Evolutionary conservation across 805 yeast species (phyloP), one percentile per base, ranked within the genome.

Genomic region (Cyberlindnera xylosilytica): DNA sequence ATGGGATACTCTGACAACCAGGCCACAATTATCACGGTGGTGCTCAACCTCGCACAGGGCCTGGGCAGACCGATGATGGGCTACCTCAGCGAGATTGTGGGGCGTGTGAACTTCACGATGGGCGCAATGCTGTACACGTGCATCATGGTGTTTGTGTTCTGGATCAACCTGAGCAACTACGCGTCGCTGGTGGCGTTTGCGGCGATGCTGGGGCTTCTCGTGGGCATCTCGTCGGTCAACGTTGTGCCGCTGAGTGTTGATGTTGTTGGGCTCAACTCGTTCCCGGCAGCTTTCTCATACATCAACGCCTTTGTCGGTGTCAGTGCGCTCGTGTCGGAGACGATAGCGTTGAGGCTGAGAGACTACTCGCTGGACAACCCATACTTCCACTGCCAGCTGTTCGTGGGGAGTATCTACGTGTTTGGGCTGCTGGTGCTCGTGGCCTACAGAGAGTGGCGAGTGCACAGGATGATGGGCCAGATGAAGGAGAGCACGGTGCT

Each of bases 311-410:
- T 51, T 13, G 59, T 61, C 23, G 62, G 68, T 2, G 50, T 65
- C 3, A 39, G 60, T 23, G 57, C 72, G 5, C 57, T 79, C 19
- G 68, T 72, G 1, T 65, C 78, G 4, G 86, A 79, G 59, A 69
- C 76, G 7, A 71, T 79, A 38, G 83, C 79, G 0, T 70, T 79
- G 43, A 68, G 77, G 2, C 55, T 79, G 36, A 65, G 68, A 39
- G 62, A 56, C n/a, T 42, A 52, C n/a, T 38, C 53, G 10, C 29
- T 50, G 2, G 36, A 42, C 6, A 63, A 60, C 22, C 85, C 87
- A 3, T 82, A 74, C 50, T 60, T 75, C 27, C 72, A 81, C 49
- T 70, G 83, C 2, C 87, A 81, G 53, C 66, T 80, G 1, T 80
- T 79, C 56, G 72, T 79, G 4, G 87, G 85, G 2, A 53, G 69